These are phyloP conservation scores for Lepiota brunneoincarnata DNA, from an alignment of 768 basidiomycete species.

Conservation along the genomic window DNA sequence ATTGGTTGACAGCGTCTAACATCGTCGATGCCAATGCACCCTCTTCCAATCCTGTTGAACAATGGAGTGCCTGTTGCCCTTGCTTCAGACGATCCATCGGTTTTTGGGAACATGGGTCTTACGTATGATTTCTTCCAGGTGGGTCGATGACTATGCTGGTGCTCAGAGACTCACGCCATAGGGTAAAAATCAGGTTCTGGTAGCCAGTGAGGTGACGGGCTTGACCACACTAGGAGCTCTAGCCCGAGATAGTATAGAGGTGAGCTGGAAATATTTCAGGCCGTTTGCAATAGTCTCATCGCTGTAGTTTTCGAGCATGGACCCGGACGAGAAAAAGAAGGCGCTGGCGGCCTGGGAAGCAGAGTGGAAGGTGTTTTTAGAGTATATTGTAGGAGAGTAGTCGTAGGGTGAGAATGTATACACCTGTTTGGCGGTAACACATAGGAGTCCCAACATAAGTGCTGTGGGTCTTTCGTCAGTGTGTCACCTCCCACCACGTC, in stretches of 20 bases:
- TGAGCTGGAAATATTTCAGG: conserved; percentile 18
- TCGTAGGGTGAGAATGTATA: conserved; percentile 19
- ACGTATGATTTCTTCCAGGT: conserved; percentile 81
- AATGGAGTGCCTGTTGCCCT: conserved; percentile 71
- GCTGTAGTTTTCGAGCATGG: conserved; percentile 51
- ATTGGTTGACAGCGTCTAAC: conserved; percentile 53
- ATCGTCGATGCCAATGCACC: conserved; percentile 79
- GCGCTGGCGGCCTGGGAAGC: conserved; percentile 44
- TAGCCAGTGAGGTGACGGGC: conserved; percentile 64
- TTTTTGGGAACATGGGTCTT: conserved; percentile 77
- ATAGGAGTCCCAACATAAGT: conserved; percentile 7
- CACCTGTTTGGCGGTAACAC: conserved; percentile 23
- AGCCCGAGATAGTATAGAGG: conserved; percentile 66
- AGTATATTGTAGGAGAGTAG: conserved; percentile 21
- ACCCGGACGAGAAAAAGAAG: conserved; percentile 39
- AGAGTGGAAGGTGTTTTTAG: conserved; percentile 46
- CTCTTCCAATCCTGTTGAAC: conserved; percentile 68
- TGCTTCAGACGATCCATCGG: conserved; percentile 72
- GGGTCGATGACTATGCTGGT: conserved; percentile 2
- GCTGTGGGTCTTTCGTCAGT: conserved; percentile 8
- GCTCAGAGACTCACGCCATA: background rate
- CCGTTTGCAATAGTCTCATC: background rate
- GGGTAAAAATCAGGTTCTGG: conserved; percentile 46
- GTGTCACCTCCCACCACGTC: conserved; percentile 14
- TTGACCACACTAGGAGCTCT: conserved; percentile 59